phyloP scores from a whole-genome alignment of 2,329 filamentous ascomycete genomes.

The Penicillium palitans region DNA sequence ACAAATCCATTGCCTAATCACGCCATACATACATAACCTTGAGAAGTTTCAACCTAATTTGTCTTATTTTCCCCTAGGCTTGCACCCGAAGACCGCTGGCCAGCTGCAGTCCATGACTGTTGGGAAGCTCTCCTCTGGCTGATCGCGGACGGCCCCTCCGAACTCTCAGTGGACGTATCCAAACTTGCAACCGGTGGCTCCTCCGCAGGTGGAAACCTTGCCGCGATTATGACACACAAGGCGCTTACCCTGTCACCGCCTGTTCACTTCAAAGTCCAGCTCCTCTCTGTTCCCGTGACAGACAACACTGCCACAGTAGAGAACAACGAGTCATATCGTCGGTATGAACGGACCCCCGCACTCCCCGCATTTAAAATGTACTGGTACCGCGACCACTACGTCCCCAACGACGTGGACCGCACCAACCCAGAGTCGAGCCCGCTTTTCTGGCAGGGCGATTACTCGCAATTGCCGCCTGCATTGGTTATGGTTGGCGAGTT shows the following conservation, averaged over 20 bases:
- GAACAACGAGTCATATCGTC: slow-evolving; percentile 51
- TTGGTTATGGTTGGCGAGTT: slow-evolving; percentile 57
- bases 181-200: slow-evolving; percentile 53
- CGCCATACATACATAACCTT: neutral
- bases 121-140: slow-evolving; percentile 58
- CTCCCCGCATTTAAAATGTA: slow-evolving; percentile 60
- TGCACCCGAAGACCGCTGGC: slow-evolving; percentile 58
- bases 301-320: slow-evolving; percentile 56
- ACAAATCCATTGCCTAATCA: neutral
- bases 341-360: slow-evolving; percentile 54
- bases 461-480: slow-evolving; percentile 53
- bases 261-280: slow-evolving; percentile 49
- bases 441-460: slow-evolving; percentile 53
- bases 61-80: slow-evolving; percentile 40
- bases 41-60: neutral
- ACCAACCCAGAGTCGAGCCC: slow-evolving; percentile 56
- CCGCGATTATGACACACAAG: slow-evolving; percentile 55
- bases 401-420: slow-evolving; percentile 51
- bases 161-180: slow-evolving; percentile 44
- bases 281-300: slow-evolving; percentile 59
- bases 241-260: slow-evolving; percentile 41
- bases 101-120: slow-evolving; percentile 58
- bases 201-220: slow-evolving; percentile 56
- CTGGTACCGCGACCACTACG: slow-evolving; percentile 61
- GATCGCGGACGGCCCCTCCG: slow-evolving; percentile 39